These are phyloP conservation scores for Usnea hakonensis DNA, from an alignment of 495 filamentous ascomycete genomes.

Conservation along the genomic window DNA sequence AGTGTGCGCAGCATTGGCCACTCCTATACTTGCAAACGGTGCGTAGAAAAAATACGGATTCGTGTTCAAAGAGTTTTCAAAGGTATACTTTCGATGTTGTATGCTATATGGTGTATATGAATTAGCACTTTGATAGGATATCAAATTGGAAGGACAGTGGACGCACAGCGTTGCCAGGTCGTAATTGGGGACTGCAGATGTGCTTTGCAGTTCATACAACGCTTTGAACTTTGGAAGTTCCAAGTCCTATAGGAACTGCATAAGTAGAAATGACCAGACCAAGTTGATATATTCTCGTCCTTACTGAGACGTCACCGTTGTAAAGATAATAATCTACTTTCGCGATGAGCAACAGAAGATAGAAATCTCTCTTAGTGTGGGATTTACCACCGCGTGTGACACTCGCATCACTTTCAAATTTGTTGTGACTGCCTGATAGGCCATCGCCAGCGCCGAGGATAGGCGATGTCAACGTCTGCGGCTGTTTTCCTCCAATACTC, in stretches of 20 bases:
- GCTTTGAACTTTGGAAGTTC: slow-evolving; percentile 13
- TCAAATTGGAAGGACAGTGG: background rate
- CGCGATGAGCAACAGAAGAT: background rate
- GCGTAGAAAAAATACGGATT: slow-evolving; percentile 49
- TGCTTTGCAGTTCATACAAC: slow-evolving; percentile 12
- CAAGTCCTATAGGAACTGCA: background rate
- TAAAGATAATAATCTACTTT: slow-evolving; percentile 15
- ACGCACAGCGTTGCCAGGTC: slow-evolving; percentile 12
- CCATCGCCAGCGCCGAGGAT: slow-evolving; percentile 21
- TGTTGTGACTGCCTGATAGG: slow-evolving; percentile 26
- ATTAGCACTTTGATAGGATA: background rate
- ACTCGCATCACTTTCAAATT: slow-evolving; percentile 24
- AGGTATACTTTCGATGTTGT: slow-evolving; percentile 19
- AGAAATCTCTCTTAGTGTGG: background rate
- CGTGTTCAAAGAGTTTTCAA: slow-evolving; percentile 39
- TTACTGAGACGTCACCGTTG: slow-evolving; percentile 10
- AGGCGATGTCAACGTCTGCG: slow-evolving; percentile 14
- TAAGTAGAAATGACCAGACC: background rate
- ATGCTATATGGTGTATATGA: slow-evolving; percentile 5
- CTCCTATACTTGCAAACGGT: slow-evolving; percentile 40
- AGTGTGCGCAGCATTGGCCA: slow-evolving; percentile 41
- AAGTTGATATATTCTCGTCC: background rate
- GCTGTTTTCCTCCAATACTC: slow-evolving; percentile 24
- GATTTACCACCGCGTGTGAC: slow-evolving; percentile 8
- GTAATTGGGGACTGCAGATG: slow-evolving; percentile 14